Conservation (phyloP, 192 early-diverging fungal species). For the Ramicandelaber brevisporus region DNA sequence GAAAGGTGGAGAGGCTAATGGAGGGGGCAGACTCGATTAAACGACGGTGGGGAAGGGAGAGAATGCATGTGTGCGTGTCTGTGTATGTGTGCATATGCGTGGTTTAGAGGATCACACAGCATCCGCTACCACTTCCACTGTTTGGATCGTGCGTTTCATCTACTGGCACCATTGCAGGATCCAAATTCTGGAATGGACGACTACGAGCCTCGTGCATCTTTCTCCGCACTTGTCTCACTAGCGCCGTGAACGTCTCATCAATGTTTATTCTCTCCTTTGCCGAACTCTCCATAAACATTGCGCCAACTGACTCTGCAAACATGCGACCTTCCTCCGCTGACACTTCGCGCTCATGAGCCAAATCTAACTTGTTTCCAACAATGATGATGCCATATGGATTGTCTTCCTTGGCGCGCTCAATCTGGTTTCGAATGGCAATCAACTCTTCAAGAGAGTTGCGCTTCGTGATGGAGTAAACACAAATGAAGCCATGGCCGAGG, state of each 20-base stretch:
- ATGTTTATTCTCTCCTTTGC: conserved; percentile 65
- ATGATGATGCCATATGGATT: conserved; percentile 40
- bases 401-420: conserved; percentile 49
- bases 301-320: conserved; percentile 30
- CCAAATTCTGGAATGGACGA: no score
- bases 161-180: no score
- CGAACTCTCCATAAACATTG: conserved; percentile 56
- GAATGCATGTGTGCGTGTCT: no score
- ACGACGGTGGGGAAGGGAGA: no score
- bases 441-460: conserved; percentile 51
- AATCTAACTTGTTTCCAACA: conserved; percentile 60
- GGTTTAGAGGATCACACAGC: no score
- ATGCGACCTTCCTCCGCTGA: conserved; percentile 30
- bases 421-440: conserved; percentile 37
- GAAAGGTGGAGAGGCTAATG: no score
- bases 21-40: no score
- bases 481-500: conserved; percentile 46
- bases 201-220: no score
- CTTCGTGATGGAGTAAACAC: conserved; percentile 44
- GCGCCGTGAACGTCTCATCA: conserved; percentile 70
- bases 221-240: conserved; percentile 44
- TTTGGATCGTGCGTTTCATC: no score
- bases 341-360: conserved; percentile 33
- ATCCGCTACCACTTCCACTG: no score
- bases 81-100: no score